phyloP scores from a whole-genome alignment of 106 monocot species.

The Dactylorhiza incarnata region DNA sequence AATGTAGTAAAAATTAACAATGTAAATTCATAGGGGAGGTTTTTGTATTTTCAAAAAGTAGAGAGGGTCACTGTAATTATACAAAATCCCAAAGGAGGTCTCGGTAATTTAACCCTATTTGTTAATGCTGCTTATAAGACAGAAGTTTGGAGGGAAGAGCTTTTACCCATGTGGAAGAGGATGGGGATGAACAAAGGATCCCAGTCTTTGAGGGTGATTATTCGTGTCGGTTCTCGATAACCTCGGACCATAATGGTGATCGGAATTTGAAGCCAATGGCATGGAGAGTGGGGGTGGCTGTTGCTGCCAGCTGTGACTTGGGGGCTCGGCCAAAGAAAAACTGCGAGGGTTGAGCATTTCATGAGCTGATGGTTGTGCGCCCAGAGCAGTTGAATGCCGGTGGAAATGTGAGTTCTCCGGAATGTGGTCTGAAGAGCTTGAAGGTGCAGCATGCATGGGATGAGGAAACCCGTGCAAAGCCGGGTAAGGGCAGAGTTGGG shows the following conservation, averaged over 20 bases:
- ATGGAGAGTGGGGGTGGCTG: conserved; percentile 10
- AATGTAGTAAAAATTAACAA: no score
- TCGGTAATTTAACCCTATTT: no score
- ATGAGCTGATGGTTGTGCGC: conserved; percentile 16
- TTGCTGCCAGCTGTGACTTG: conserved; percentile 31
- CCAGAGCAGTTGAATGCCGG: conserved; percentile 21
- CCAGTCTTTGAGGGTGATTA: conserved; percentile 29
- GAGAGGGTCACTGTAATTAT: no score
- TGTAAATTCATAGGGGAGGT: no score
- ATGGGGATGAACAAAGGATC: conserved; percentile 31
- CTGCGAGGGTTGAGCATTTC: conserved; percentile 27
- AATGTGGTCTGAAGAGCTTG: conserved; percentile 20
- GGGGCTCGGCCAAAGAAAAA: conserved; percentile 22
- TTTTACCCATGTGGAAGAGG: conserved; percentile 22
- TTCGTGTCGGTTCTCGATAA: conserved; percentile 28
- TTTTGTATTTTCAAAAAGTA: no score
- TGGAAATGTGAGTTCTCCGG: conserved; percentile 28
- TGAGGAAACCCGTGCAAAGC: conserved; percentile 31
- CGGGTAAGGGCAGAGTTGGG: conserved; percentile 37
- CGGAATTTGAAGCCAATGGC: conserved; percentile 19
- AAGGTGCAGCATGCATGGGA: conserved; percentile 21
- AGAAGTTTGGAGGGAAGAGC: no score
- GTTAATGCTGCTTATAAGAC: no score
- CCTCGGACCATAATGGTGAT: conserved; percentile 29
- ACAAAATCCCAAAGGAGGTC: no score